These are phyloP conservation scores for Tolypocladium ovalisporum DNA, from an alignment of 2,329 filamentous ascomycete genomes.

Conservation along the genomic window DNA sequence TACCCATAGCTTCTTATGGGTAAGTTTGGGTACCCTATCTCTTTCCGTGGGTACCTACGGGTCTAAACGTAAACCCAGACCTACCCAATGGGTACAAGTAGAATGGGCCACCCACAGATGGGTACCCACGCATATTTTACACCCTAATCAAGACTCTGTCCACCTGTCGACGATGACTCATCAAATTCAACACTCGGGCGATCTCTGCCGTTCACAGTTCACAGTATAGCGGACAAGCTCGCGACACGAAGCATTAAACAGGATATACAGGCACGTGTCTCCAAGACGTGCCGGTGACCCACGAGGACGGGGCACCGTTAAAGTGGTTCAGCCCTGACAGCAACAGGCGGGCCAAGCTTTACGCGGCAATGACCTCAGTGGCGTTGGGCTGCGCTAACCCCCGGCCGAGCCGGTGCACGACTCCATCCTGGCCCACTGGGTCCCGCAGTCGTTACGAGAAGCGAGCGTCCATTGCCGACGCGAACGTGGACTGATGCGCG, in stretches of 20 bases:
- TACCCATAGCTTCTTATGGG: too few species aligned
- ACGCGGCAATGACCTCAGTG: background rate
- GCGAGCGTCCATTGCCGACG: background rate
- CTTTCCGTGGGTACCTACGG: too few species aligned
- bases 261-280: background rate
- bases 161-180: too few species aligned
- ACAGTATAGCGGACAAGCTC: background rate
- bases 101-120: too few species aligned
- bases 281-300: background rate
- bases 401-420: background rate
- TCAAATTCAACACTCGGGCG: background rate
- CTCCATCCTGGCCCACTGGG: background rate
- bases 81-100: too few species aligned
- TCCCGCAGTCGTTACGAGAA: background rate
- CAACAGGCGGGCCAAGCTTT: background rate
- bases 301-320: background rate
- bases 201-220: background rate
- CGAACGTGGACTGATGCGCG: background rate
- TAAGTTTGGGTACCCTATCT: too few species aligned
- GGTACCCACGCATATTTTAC: too few species aligned
- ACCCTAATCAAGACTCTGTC: too few species aligned
- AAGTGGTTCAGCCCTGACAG: background rate
- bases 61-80: too few species aligned
- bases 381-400: background rate
- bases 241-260: background rate